phyloP scores from a whole-genome alignment of 1,284 basidiomycete species.

The Fomitiporia mediterranea region DNA sequence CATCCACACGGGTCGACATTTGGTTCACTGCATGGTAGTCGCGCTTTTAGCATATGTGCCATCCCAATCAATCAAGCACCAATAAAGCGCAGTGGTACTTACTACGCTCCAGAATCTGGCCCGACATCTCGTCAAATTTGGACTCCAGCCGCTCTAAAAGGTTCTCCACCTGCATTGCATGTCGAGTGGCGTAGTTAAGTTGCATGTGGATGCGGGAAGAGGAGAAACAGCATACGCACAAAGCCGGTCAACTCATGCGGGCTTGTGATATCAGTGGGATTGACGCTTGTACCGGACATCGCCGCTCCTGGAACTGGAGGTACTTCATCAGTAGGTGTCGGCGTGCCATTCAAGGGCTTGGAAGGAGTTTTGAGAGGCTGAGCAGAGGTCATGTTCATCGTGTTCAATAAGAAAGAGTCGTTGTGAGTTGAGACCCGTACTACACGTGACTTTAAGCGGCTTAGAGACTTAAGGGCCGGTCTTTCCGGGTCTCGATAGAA shows the following conservation, averaged over 20 bases:
- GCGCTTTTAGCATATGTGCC: constrained; percentile 9
- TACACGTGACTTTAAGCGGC: no score
- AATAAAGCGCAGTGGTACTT: constrained; percentile 28
- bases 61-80: not conserved
- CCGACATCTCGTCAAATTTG: constrained; percentile 82
- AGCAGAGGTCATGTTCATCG: constrained; percentile 17
- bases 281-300: constrained; percentile 24
- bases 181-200: not conserved
- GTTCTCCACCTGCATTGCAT: constrained; percentile 58
- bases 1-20: constrained; percentile 81
- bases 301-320: not conserved
- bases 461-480: no score
- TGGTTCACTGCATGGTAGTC: constrained; percentile 54
- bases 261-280: constrained; percentile 63
- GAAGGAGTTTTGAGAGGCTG: constrained; percentile 19
- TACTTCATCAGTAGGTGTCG: constrained; percentile 11
- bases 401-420: no score
- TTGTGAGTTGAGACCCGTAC: no score
- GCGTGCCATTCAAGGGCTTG: constrained; percentile 7
- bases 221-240: constrained; percentile 41
- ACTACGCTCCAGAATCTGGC: constrained; percentile 78
- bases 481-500: no score
- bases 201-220: not conserved
- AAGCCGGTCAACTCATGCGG: constrained; percentile 82
- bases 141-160: constrained; percentile 71